Conservation (phyloP, 106 monocot species). For the Platanthera zijinensis region DNA sequence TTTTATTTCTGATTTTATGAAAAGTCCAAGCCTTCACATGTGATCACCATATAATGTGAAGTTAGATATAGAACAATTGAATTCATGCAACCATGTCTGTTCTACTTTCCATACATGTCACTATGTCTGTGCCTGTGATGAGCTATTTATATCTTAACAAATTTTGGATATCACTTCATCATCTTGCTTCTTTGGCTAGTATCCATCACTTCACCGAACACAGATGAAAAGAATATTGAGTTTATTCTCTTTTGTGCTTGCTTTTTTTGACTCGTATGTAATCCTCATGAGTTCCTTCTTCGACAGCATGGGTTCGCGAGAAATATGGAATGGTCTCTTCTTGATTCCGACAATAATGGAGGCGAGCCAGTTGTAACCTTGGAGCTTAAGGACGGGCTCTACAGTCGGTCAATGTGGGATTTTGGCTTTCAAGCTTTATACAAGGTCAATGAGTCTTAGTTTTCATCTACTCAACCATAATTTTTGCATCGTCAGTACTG, state of each 20-base stretch:
- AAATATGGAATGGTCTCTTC: slow-evolving; percentile 86
- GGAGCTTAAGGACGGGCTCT: slow-evolving; percentile 69
- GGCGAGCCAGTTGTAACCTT: slow-evolving; percentile 57
- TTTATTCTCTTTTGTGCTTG: not conserved
- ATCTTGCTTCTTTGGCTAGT: not conserved
- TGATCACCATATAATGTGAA: slow-evolving; percentile 2
- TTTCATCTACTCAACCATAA: not conserved
- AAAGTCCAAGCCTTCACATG: not conserved
- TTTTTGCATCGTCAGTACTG: not conserved
- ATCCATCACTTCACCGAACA: not conserved
- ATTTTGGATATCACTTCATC: not conserved
- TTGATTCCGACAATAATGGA: slow-evolving; percentile 53
- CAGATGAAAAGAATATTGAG: not conserved
- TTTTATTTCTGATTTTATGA: not conserved
- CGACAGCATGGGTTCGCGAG: slow-evolving; percentile 94
- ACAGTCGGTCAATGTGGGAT: slow-evolving; percentile 94
- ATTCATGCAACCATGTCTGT: not conserved
- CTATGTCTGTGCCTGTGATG: not conserved
- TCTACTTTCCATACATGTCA: not conserved
- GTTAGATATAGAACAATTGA: not conserved
- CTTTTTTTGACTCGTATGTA: not conserved
- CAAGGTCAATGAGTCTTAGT: slow-evolving; percentile 37
- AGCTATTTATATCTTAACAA: not conserved
- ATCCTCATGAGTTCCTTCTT: not conserved
- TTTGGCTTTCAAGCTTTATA: slow-evolving; percentile 86